phyloP scores from a whole-genome alignment of 2,329 filamentous ascomycete genomes.

The Stagonosporopsis tanaceti region DNA sequence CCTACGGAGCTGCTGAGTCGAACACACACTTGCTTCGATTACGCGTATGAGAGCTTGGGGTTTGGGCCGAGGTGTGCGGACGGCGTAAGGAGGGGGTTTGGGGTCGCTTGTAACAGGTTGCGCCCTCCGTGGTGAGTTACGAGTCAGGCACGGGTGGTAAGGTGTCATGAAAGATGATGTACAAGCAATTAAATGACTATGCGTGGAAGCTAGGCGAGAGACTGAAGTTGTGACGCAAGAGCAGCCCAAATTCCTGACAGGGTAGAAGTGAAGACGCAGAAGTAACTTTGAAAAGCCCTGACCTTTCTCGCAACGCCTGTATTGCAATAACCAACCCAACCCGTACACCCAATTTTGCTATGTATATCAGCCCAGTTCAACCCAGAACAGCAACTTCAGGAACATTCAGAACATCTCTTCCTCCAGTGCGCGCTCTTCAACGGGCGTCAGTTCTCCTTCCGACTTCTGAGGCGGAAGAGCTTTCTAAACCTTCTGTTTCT shows the following conservation, averaged over 20 bases:
- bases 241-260: not conserved
- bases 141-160: not conserved
- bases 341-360: not conserved
- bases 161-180: not conserved
- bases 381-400: not conserved
- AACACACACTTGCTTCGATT: constrained; percentile 1
- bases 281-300: constrained; percentile 1
- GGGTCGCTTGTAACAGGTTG: not conserved
- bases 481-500: constrained; percentile 39
- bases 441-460: not conserved
- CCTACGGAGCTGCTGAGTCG: not conserved
- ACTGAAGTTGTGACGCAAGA: not conserved
- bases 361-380: constrained; percentile 1
- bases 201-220: not conserved
- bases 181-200: constrained; percentile 9
- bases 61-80: not conserved
- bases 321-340: not conserved
- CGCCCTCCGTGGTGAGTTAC: not conserved
- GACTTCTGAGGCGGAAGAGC: constrained; percentile 1
- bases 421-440: constrained; percentile 1
- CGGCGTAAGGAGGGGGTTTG: not conserved
- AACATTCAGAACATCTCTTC: constrained; percentile 2
- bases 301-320: constrained; percentile 8
- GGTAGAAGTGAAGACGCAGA: not conserved
- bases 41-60: not conserved